Base-by-base conservation (phyloP, 495 filamentous ascomycete species). In the Podospora anserina region DNA sequence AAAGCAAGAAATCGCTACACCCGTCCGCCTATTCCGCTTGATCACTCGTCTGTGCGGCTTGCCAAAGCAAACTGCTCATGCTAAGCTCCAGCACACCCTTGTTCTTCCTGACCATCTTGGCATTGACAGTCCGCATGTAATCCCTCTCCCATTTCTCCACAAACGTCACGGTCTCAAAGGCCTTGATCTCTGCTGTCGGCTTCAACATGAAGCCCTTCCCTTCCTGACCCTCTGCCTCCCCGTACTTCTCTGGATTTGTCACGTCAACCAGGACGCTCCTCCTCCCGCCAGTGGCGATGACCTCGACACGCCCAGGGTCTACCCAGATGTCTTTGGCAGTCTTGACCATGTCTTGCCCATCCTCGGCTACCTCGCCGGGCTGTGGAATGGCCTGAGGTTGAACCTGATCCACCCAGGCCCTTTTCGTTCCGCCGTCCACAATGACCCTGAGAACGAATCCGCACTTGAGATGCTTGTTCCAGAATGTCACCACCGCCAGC, bases 101-200 rank as follows among this genome's bases (percentile, higher is more conserved):
- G 18, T 71, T 72, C 63, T 69, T 76, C 68, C 72, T 65, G 61
- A 63, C 65, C 20, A 70, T 61, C 3, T 32, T 66, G 11, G 70
- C 72, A 19, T 71, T 49, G 54, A 76, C 74, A 5, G 70, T 72
- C 20, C 74, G 66, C 54, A 66, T 59, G 39, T 76, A 76, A 59
- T 71, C 66, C 63, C 61, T 72, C 69, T 76, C 74, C 74, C 74
- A 76, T 13, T 58, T 63, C 55, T 76, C 74, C 0, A 55, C 65
- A 55, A 76, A 76, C 11, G 69, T 72, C 0, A 76, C 71, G 5
- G 26, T 54, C 3, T 34, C 19, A 23, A 28, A 63, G 15, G 69
- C 28, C 30, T 65, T 66, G 4, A 68, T n/a, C 44, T 59, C 56
- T 18, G 39, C n/a, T 0, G 61, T 69, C 26, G 55, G 30, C 23